Percentiles rank a stretch among this genome's conserved stretches.
Evolutionary conservation across 164 flowering plant species (phyloP).

Genomic region (Magnolia officinalis): DNA sequence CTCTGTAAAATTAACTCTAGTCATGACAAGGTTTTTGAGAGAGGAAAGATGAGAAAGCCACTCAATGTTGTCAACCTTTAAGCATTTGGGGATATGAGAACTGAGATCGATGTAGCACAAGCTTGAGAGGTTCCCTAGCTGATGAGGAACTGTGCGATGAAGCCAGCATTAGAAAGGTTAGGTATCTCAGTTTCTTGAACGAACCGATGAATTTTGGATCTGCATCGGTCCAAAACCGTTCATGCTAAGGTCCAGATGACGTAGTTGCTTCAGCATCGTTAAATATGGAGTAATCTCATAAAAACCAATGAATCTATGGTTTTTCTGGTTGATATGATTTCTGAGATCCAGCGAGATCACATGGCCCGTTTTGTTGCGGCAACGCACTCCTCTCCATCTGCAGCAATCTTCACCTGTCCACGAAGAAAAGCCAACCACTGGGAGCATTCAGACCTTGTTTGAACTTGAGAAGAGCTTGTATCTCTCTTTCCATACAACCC

Average conservation of each 20-base stretch:
- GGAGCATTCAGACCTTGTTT: slow-evolving; percentile 5
- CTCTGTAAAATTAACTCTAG: neutral
- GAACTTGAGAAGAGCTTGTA: slow-evolving; percentile 3
- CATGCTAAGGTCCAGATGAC: slow-evolving; percentile 6
- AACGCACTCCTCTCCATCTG: slow-evolving; percentile 1
- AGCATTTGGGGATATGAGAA: neutral
- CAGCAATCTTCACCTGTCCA: slow-evolving; percentile 11
- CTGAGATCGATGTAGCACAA: slow-evolving; percentile 9
- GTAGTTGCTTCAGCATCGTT: slow-evolving; percentile 7
- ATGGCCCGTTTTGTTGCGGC: slow-evolving; percentile 1
- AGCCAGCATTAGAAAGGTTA: slow-evolving; percentile 5
- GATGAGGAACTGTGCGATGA: no score
- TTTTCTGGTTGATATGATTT: neutral
- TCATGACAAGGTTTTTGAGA: neutral
- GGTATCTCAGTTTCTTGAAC: neutral
- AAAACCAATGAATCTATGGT: neutral
- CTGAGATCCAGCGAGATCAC: neutral
- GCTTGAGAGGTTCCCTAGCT: slow-evolving; percentile 7
- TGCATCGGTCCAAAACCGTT: slow-evolving; percentile 5
- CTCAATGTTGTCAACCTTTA: neutral
- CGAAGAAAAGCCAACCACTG: neutral
- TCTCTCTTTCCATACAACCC: neutral
- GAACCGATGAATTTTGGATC: slow-evolving; percentile 14
- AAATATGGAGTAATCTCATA: slow-evolving; percentile 4
- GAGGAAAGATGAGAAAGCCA: slow-evolving; percentile 9